A percentile compares a stretch with the other conserved stretches of the same genome.
phyloP scores from a whole-genome alignment of 352 stramenopile species.

The Phytophthora multivora region DNA sequence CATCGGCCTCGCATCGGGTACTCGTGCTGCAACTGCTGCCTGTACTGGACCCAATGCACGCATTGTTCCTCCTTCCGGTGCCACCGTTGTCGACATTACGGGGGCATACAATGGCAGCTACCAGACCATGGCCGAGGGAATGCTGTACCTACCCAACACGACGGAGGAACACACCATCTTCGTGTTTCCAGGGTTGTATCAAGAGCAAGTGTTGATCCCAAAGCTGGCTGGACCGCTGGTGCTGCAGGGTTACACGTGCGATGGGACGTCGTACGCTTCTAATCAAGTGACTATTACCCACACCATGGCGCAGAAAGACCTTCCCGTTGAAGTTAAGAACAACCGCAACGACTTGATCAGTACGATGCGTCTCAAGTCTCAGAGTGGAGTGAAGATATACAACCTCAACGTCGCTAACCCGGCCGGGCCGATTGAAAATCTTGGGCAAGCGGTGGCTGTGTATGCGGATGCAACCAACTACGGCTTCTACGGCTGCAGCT shows the following conservation, averaged over 20 bases:
- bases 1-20: neutral
- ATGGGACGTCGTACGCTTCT: constrained; percentile 14
- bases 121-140: constrained; percentile 7
- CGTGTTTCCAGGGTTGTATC: constrained; percentile 19
- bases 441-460: constrained; percentile 9
- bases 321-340: constrained; percentile 4
- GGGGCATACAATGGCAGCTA: constrained; percentile 4
- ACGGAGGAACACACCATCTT: constrained; percentile 19
- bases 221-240: constrained; percentile 4
- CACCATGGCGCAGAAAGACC: constrained; percentile 8
- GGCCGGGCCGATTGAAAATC: neutral
- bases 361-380: constrained; percentile 7
- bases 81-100: constrained; percentile 16
- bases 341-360: constrained; percentile 3
- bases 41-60: constrained; percentile 12
- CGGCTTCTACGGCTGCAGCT: constrained; percentile 22
- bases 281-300: constrained; percentile 21
- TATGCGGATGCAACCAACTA: constrained; percentile 3
- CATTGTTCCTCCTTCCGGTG: neutral
- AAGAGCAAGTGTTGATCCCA: constrained; percentile 17
- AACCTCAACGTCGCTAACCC: constrained; percentile 28
- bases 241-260: constrained; percentile 27
- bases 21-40: neutral
- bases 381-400: constrained; percentile 17
- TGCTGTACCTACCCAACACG: constrained; percentile 1